Evolutionary conservation across 108 stramenopile species (phyloP).

Genomic region (Stephanodiscus triporus): DNA sequence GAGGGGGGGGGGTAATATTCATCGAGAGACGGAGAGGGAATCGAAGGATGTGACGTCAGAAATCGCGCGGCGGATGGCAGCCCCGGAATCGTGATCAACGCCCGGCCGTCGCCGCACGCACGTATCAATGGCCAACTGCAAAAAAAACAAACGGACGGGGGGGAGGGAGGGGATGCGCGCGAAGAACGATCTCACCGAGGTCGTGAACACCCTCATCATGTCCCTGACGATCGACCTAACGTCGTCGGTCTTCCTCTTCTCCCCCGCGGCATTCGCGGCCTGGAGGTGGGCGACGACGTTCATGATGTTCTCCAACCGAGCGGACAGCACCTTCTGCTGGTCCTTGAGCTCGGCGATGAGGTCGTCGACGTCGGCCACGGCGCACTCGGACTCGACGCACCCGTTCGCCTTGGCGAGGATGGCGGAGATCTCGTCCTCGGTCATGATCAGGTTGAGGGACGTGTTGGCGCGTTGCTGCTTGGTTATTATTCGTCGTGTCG

Average conservation of each 20-base stretch:
- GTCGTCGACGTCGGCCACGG: constrained; percentile 66
- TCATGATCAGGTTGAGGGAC: constrained; percentile 60
- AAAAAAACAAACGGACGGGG: too few species aligned
- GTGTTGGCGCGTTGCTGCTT: not conserved
- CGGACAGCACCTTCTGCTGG: constrained; percentile 67
- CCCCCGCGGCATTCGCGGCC: constrained; percentile 61
- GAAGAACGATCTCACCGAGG: constrained; percentile 14
- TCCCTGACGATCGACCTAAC: constrained; percentile 77
- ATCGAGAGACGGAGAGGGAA: too few species aligned
- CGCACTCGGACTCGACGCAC: constrained; percentile 74
- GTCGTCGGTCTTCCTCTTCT: constrained; percentile 64
- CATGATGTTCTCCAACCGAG: constrained; percentile 65
- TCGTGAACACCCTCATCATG: constrained; percentile 72
- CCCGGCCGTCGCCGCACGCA: too few species aligned
- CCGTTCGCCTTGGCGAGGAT: constrained; percentile 59
- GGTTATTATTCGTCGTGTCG: not conserved
- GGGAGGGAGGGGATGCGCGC: not conserved
- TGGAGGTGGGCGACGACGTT: constrained; percentile 67
- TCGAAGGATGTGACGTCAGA: too few species aligned
- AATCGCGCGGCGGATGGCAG: too few species aligned
- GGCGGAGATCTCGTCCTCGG: constrained; percentile 61
- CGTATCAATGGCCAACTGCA: too few species aligned
- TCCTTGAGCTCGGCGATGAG: constrained; percentile 66
- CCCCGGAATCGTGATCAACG: too few species aligned
- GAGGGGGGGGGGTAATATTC: not conserved